Evolutionary conservation across 164 flowering plant species (phyloP), one percentile per base, ranked within the genome.

Genomic region (Nymphaea thermarum): DNA sequence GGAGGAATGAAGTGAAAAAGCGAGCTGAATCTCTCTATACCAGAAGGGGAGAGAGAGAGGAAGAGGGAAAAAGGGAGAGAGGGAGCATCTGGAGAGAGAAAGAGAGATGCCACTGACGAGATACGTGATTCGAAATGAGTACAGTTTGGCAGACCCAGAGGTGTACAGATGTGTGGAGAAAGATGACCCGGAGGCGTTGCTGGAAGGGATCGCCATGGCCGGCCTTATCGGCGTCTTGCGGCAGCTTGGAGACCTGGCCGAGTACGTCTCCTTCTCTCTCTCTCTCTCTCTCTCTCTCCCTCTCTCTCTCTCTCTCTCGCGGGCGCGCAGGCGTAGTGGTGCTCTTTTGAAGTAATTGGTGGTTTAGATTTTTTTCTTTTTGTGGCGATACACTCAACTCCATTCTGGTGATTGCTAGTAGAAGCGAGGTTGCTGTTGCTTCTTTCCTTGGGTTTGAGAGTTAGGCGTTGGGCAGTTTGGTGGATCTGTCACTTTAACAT

Each of bases 131-230:
- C 74, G 93, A 79, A 86, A 81, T 64, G 94, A 90, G 86, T 91
- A 82, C 77, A 78, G 87, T 64, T 87, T 90, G 71, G 98, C 94
- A 62, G 97, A 90, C 86, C 94, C 98, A 25, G 94, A 92, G 77
- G 82, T 95, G 42, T 90, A 89, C 77, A 73, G 76, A 71, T 77
- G 88, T 4, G 89, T 96, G 17, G 93, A 95, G 71, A 88, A 76
- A 67, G 94, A 92, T 85, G 99, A 95, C 76, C 97, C 99, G 17
- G 98, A 95, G 65, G 97, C 97, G 25, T 66, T 95, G 4, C 84
- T 95, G 18, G 99, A 95, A 82, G 99, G 93, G 42, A 94, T 95
- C 45, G 96, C 99, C 77, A 90, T 95, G 97, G 90, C 99, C 11
- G 99, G 97, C 63, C 92, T 95, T 41, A 93, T 92, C 25, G 99